Percentiles rank a stretch among this genome's conserved stretches.
phyloP scores from a whole-genome alignment of 2,329 filamentous ascomycete genomes.

The Incumbomyces lentus region DNA sequence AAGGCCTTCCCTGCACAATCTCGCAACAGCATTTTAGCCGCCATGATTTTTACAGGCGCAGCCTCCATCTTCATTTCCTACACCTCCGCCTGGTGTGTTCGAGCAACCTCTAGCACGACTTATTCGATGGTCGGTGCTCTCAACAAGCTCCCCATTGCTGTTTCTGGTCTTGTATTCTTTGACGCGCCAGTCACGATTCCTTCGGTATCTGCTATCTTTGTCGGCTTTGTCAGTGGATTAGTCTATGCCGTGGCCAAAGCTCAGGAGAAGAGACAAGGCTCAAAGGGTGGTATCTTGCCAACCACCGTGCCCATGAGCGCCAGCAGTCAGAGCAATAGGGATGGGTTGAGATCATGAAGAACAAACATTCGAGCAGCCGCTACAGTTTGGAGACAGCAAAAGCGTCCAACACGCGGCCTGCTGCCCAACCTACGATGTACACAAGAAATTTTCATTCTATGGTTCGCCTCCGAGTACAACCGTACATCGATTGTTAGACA shows the following conservation, averaged over 20 bases:
- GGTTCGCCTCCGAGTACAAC: no score
- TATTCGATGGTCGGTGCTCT: conserved; percentile 98
- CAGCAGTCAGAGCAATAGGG: conserved; percentile 80
- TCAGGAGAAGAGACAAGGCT: conserved; percentile 55
- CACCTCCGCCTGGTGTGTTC: conserved; percentile 97
- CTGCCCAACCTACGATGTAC: no score
- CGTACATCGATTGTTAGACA: no score
- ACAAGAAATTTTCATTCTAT: no score
- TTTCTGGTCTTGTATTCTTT: conserved; percentile 91
- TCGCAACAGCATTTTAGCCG: conserved; percentile 68
- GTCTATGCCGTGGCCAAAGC: conserved; percentile 84
- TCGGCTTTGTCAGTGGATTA: conserved; percentile 86
- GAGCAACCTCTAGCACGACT: conserved; percentile 91
- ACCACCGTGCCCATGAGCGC: conserved; percentile 67
- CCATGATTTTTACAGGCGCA: conserved; percentile 90
- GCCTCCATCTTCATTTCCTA: conserved; percentile 98
- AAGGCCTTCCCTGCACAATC: conserved; percentile 80
- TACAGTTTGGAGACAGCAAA: no score
- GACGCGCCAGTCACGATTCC: conserved; percentile 85
- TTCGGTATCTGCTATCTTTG: conserved; percentile 78
- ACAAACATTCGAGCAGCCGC: not conserved
- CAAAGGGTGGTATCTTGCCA: conserved; percentile 58
- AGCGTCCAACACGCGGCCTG: no score
- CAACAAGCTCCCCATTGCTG: conserved; percentile 93
- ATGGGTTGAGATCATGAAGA: conserved; percentile 61